phyloP scores from a whole-genome alignment of 208 protist species.

The Crithidia bombi region DNA sequence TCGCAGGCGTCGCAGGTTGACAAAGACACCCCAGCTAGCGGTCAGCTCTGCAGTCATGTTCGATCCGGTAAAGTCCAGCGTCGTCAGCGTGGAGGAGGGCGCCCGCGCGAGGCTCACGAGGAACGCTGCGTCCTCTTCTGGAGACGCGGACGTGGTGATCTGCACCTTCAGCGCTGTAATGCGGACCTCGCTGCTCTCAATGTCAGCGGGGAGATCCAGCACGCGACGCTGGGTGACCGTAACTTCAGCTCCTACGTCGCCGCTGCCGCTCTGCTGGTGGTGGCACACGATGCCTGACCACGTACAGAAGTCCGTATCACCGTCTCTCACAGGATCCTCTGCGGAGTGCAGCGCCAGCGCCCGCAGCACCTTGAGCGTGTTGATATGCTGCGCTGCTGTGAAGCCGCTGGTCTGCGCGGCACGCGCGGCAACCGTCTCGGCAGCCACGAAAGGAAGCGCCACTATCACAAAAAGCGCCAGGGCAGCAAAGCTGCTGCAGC shows the following conservation, averaged over 20 bases:
- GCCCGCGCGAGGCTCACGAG: background rate
- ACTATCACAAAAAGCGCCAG: too few relatives aligned
- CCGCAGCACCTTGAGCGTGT: background rate
- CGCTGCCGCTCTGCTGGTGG: background rate
- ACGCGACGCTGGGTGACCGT: background rate
- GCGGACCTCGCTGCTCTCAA: background rate
- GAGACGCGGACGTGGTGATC: too few relatives aligned
- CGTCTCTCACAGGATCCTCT: background rate
- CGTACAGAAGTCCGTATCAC: background rate
- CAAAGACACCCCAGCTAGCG: background rate
- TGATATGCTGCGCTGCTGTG: too few relatives aligned
- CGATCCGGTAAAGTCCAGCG: slow-evolving; percentile 1
- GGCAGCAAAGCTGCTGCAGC: too few relatives aligned
- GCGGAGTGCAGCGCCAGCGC: background rate
- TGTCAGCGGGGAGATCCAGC: background rate
- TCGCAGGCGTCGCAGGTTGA: background rate
- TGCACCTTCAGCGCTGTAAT: background rate
- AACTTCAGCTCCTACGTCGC: background rate
- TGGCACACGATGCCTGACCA: background rate
- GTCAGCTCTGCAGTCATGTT: slow-evolving; percentile 1
- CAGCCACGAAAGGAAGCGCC: too few relatives aligned
- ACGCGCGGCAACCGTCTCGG: too few relatives aligned
- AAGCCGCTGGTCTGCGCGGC: too few relatives aligned
- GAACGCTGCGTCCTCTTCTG: background rate
- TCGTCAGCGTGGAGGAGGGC: background rate